phyloP scores from a whole-genome alignment of 2,329 filamentous ascomycete species.

The Aurifilum marmelostoma region DNA sequence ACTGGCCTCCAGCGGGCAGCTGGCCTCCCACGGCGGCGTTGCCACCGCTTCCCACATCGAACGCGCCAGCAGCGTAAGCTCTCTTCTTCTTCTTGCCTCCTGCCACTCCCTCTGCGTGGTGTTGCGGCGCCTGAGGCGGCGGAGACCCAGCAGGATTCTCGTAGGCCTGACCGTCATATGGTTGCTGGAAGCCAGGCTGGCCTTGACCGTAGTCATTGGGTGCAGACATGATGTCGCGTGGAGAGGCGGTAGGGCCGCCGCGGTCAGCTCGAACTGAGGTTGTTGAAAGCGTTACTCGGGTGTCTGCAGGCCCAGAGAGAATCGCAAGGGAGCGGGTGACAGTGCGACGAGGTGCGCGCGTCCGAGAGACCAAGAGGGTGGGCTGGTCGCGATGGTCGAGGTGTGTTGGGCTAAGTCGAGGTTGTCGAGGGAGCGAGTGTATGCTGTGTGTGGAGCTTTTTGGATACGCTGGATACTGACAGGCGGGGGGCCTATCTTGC shows the following conservation, averaged over 20 bases:
- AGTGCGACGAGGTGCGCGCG: background rate
- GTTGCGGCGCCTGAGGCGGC: conserved; percentile 38
- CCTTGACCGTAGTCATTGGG: conserved; percentile 59
- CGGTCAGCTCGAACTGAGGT: conserved; percentile 32
- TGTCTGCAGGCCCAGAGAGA: conserved; percentile 22
- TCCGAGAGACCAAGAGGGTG: background rate
- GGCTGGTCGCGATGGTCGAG: conserved; percentile 11
- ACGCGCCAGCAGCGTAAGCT: conserved; percentile 91
- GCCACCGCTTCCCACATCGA: conserved; percentile 86
- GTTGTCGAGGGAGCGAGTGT: conserved; percentile 15
- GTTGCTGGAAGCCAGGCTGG: conserved; percentile 44
- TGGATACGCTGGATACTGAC: conserved; percentile 15
- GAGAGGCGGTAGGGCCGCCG: conserved; percentile 29
- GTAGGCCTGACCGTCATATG: conserved; percentile 39
- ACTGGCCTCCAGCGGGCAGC: conserved; percentile 46
- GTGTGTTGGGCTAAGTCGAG: conserved; percentile 12
- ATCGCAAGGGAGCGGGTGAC: conserved; percentile 12
- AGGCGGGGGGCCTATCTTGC: conserved; percentile 21
- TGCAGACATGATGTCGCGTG: conserved; percentile 56
- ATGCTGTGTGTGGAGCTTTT: conserved; percentile 19
- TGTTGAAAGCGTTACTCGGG: conserved; percentile 29
- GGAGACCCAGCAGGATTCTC: conserved; percentile 44
- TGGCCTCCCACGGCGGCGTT: conserved; percentile 68
- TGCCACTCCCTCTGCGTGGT: conserved; percentile 45
- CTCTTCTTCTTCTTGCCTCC: conserved; percentile 84